A percentile compares a stretch with the other conserved stretches of the same genome.
These are phyloP conservation scores for Ammopiptanthus mongolicus DNA, from an alignment of 306 rosid genomes.

Conservation along the genomic window DNA sequence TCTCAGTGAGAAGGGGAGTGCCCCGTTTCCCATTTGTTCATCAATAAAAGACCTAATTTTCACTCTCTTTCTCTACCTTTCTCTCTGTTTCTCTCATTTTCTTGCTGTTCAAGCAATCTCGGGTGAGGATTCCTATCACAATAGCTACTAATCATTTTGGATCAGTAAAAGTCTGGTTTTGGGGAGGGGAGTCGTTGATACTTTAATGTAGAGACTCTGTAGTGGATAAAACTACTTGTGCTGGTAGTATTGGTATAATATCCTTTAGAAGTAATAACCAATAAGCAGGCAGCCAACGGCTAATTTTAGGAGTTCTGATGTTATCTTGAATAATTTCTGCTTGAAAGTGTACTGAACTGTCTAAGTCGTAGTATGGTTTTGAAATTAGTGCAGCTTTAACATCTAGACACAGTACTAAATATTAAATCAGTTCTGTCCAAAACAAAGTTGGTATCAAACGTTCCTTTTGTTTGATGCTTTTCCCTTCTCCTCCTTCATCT, in stretches of 20 bases:
- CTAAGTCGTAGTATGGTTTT: neutral
- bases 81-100: no score
- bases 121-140: no score
- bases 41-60: no score
- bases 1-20: no score
- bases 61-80: no score
- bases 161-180: neutral
- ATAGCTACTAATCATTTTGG: neutral
- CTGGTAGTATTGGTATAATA: neutral
- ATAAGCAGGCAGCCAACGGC: neutral
- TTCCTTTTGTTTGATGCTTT: slow-evolving; percentile 5
- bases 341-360: neutral
- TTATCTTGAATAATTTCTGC: neutral
- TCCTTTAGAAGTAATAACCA: neutral
- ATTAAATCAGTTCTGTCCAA: neutral
- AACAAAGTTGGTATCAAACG: neutral
- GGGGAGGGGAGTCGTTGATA: neutral
- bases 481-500: neutral
- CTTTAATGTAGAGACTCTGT: neutral
- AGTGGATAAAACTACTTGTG: neutral
- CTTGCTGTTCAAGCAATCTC: no score
- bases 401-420: neutral
- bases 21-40: no score
- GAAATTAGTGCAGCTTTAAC: neutral
- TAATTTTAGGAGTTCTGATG: neutral